Percentiles rank a stretch among this genome's conserved stretches.
Conservation (phyloP, 1,139 yeast genomes). For the Debaryomyces robertsiae region DNA sequence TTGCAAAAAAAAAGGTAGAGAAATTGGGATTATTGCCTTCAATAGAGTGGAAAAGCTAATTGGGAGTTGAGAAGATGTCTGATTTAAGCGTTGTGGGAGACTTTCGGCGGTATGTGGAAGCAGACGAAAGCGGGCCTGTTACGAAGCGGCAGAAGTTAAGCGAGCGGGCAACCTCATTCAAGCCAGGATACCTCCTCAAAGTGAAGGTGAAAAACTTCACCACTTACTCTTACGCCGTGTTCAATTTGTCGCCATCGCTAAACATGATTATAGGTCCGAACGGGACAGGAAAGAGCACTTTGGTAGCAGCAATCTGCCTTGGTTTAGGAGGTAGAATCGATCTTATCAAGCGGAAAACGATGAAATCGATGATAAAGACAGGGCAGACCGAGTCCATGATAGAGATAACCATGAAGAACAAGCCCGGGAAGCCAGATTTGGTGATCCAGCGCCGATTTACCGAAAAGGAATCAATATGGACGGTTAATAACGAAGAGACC, state of each 20-base stretch:
- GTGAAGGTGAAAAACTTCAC: constrained; percentile 76
- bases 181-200: constrained; percentile 69
- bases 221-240: constrained; percentile 78
- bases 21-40: too few species aligned
- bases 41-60: too few species aligned
- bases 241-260: constrained; percentile 76
- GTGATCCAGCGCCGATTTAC: constrained; percentile 42
- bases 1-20: too few species aligned
- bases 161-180: constrained; percentile 22
- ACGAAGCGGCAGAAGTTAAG: constrained; percentile 12
- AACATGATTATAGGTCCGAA: constrained; percentile 97
- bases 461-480: constrained; percentile 61
- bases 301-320: constrained; percentile 90
- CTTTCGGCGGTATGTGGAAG: constrained; percentile 9
- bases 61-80: constrained; percentile 5
- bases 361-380: constrained; percentile 75
- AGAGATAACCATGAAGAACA: constrained; percentile 64
- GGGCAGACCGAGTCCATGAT: constrained; percentile 62
- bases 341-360: constrained; percentile 74
- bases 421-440: constrained; percentile 27
- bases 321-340: constrained; percentile 86
- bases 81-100: constrained; percentile 12
- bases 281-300: constrained; percentile 94
- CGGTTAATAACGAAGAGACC: constrained; percentile 46
- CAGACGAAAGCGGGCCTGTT: background rate